These are phyloP conservation scores for Boletus barrowsii DNA, from an alignment of 768 basidiomycete species.

Conservation along the genomic window DNA sequence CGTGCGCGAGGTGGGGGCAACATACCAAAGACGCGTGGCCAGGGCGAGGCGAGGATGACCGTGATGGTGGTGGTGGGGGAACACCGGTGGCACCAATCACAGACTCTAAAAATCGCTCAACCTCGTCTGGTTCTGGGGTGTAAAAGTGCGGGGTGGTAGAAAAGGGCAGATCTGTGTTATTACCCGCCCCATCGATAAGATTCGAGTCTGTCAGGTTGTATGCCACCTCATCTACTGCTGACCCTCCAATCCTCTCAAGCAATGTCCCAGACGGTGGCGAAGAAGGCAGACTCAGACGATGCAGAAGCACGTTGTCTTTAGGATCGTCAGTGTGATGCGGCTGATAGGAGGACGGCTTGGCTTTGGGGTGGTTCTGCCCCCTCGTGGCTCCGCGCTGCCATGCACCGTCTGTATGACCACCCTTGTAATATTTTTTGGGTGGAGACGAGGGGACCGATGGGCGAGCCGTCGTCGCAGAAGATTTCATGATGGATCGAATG, in stretches of 20 bases:
- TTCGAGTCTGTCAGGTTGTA: background rate
- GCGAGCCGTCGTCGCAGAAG: conserved; percentile 2
- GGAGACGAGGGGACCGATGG: background rate
- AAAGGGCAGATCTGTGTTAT: background rate
- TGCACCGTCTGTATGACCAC: background rate
- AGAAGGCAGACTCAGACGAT: conserved; percentile 15
- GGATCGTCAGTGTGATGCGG: background rate
- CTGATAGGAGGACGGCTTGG: background rate
- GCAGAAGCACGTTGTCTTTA: conserved; percentile 6
- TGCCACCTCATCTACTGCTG: background rate
- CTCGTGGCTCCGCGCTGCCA: conserved; percentile 3
- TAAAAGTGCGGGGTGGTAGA: conserved; percentile 7
- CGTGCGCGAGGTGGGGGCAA: background rate
- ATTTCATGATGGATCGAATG: background rate
- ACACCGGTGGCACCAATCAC: conserved; percentile 13
- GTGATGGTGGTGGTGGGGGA: background rate
- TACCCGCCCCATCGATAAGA: conserved; percentile 8
- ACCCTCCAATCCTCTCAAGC: conserved; percentile 21
- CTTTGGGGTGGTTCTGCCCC: background rate
- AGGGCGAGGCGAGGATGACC: background rate
- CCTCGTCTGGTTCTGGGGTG: conserved; percentile 23
- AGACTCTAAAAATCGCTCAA: conserved; percentile 25
- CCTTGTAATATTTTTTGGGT: conserved; percentile 1
- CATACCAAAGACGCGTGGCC: conserved; percentile 19
- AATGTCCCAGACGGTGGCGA: conserved; percentile 9